Evolutionary conservation across 1,139 yeast genomes (phyloP).

Genomic region (Kazachstania sp.): DNA sequence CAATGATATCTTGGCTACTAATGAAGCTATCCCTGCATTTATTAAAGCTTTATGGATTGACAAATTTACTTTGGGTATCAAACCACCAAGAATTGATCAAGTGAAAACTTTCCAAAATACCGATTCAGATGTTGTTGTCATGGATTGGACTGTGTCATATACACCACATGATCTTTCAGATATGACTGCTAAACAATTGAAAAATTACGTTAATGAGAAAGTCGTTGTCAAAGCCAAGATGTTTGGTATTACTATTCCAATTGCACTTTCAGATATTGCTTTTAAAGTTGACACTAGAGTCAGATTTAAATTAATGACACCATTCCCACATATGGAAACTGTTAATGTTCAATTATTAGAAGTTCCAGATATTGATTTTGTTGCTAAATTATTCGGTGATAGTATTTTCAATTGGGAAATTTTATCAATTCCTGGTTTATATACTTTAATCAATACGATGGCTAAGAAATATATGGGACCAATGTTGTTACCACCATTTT

Average conservation of each 20-base stretch:
- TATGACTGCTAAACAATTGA: conserved; percentile 72
- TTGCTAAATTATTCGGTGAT: conserved; percentile 64
- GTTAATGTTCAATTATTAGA: conserved; percentile 76
- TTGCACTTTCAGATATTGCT: conserved; percentile 53
- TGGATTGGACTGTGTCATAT: conserved; percentile 91
- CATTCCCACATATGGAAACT: conserved; percentile 89
- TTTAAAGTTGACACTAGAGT: conserved; percentile 65
- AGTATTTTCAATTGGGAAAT: conserved; percentile 79
- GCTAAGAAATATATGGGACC: conserved; percentile 82
- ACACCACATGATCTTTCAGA: conserved; percentile 87
- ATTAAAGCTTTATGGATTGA: conserved; percentile 77
- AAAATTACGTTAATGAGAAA: conserved; percentile 74
- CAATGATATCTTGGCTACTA: conserved; percentile 71
- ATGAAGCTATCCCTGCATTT: conserved; percentile 72
- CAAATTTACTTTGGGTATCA: conserved; percentile 84
- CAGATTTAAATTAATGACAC: conserved; percentile 77
- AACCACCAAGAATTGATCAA: conserved; percentile 85
- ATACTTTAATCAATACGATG: conserved; percentile 74
- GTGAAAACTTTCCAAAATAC: conserved; percentile 87
- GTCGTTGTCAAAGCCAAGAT: conserved; percentile 56
- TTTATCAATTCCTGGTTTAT: conserved; percentile 76
- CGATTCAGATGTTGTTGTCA: conserved; percentile 81
- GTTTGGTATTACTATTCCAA: conserved; percentile 62
- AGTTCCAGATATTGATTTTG: conserved; percentile 81
- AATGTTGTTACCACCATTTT: conserved; percentile 75